Evolutionary conservation across 805 yeast genomes (phyloP), one percentile per base, ranked within the genome.

Genomic region (Starmerella potacharoeniae): DNA sequence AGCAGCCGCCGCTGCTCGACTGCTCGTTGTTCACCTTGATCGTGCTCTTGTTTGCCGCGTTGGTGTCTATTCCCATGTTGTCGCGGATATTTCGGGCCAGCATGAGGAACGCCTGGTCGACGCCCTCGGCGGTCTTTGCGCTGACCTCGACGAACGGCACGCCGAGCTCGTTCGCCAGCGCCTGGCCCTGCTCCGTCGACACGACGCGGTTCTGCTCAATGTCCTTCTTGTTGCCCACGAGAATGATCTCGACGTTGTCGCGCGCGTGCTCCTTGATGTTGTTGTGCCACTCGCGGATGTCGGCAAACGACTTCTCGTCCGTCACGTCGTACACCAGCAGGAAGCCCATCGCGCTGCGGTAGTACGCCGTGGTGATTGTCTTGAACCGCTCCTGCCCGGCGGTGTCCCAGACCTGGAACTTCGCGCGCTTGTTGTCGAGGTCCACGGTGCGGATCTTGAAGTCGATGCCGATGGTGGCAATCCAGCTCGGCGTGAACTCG

Each of bases 371-470:
- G 16, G 98, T 91, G 74, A 91, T 93, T 51, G 97, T 93, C 77
- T 96, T 83, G 76, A 91, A 91, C 64, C 97, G 78, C 73, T 91
- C 98, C 76, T 91, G 98, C 51, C 98, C 98, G 17, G 98, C 98
- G 56, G 98, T 91, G 70, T 91, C 98, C 98, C 98, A 91, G 45
- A 91, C 86, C 71, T 93, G 98, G 68, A 91, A 78, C 73, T 93
- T 93, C 71, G 93, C 86, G 61, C 84, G 84, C 72, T 86, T 86
- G 53, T 96, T 96, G 60, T 91, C 91, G 61, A 90, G 78, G 64
- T 91, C 97, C 63, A 90, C 86, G 33, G 96, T 90, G 73, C 96
- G 84, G 69, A 93, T 91, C 75, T 93, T 93, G 79, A 93, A 93
- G 71, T 93, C 98, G 65, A 93, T 93, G 54, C 98, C 98, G 66